phyloP scores from a whole-genome alignment of 768 basidiomycete genomes.

The Boletus reticuloceps region DNA sequence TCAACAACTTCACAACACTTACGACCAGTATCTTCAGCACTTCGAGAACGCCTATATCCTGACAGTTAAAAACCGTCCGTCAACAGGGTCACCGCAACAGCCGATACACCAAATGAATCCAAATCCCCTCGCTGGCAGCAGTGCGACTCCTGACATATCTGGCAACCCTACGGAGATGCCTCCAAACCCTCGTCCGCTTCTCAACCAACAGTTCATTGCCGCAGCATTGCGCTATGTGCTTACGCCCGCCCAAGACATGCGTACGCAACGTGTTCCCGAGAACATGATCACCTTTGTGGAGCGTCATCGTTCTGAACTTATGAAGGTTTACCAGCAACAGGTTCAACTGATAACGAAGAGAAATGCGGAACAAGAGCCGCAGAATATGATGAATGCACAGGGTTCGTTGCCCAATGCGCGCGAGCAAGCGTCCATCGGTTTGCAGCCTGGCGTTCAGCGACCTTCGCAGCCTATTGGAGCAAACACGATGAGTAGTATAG shows the following conservation, averaged over 20 bases:
- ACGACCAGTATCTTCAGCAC: slow-evolving; percentile 51
- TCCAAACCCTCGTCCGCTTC: slow-evolving; percentile 5
- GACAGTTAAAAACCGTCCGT: slow-evolving; percentile 32
- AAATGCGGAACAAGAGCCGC: slow-evolving; percentile 23
- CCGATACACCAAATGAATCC: slow-evolving; percentile 13
- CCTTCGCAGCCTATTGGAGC: slow-evolving; percentile 7
- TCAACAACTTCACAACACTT: slow-evolving; percentile 55
- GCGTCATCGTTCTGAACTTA: slow-evolving; percentile 38
- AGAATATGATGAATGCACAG: slow-evolving; percentile 19
- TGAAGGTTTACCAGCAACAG: slow-evolving; percentile 28
- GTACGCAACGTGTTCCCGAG: slow-evolving; percentile 46
- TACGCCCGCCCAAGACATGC: slow-evolving; percentile 49
- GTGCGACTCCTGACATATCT: slow-evolving; percentile 3
- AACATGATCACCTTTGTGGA: slow-evolving; percentile 58
- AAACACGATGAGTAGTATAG: slow-evolving; percentile 10
- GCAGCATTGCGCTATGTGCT: slow-evolving; percentile 48
- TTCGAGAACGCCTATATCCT: slow-evolving; percentile 58
- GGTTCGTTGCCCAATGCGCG: slow-evolving; percentile 16
- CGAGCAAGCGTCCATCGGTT: slow-evolving; percentile 15
- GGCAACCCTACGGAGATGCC: slow-evolving; percentile 22
- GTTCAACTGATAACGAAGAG: slow-evolving; percentile 15
- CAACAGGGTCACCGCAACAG: slow-evolving; percentile 11
- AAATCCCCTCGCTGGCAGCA: slow-evolving; percentile 9
- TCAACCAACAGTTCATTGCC: slow-evolving; percentile 38
- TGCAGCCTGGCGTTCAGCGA: slow-evolving; percentile 18